Evolutionary conservation across 2,329 filamentous ascomycete genomes (phyloP), one percentile per base, ranked within the genome.

Genomic region (Diaporthe aspalathi): DNA sequence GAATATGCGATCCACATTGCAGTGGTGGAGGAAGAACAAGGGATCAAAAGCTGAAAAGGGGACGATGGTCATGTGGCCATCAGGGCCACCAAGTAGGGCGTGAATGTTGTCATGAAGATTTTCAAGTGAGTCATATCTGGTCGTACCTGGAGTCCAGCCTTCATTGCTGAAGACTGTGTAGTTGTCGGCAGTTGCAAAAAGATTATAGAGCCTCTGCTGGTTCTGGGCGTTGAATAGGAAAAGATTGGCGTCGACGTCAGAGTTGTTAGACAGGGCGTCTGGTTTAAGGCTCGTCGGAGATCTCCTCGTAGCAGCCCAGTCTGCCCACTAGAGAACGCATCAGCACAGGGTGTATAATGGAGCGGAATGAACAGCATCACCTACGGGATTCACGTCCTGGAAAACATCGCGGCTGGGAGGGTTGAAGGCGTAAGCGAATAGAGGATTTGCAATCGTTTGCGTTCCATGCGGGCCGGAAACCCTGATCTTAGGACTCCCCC

Each of bases 1-100:
- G 73, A 94, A 89, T 35, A 93, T 80, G 3, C 94, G 89, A 77
- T 97, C 94, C 9, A 94, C 87, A 80, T 93, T 94, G 73, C 85
- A 83, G 76, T 95, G 93, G 76, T 95, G 93, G 11, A 95, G 81
- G 81, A 92, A 93, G 80, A 95, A 95, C 16, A 93, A 83, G 0
- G 93, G 93, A 77, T 97, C 94, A 78, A 94, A 97, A 0, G 92
- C 88, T 1, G 93, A 92, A 75, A 92, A 92, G 22, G 90, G 89
- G 40, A 91, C 89, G 79, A 89, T 92, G 52, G 87, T 89, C 88
- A 93, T 92, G 76, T 94, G 92, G 1, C 92, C 91, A 45, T 86
- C 85, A 71, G 81, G 79, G 67, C 87, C 82, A 81, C 88, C 92
- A 4, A 87, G 84, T 62, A 87, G 84, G 40, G 86, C 86, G 74